Percentiles rank a stretch among this genome's conserved stretches.
phyloP scores from a whole-genome alignment of 768 basidiomycete species.

The Leucosporidium creatinivorum region DNA sequence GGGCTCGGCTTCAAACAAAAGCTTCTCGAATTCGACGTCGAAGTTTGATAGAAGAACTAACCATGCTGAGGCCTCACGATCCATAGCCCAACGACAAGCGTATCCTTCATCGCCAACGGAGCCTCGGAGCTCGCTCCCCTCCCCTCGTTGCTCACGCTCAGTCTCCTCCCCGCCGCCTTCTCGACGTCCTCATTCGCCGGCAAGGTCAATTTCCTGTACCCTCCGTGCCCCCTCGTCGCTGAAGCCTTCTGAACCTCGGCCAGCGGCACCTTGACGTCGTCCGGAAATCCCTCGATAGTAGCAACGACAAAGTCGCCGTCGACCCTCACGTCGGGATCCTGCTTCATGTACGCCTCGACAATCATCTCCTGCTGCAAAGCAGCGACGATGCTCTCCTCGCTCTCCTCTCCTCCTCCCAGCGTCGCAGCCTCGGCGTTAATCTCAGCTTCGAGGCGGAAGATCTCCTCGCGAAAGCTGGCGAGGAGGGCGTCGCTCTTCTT shows the following conservation, averaged over 20 bases:
- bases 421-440: neutral
- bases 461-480: constrained; percentile 7
- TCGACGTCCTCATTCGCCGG: constrained; percentile 7
- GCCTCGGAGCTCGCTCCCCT: neutral
- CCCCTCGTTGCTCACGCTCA: neutral
- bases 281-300: constrained; percentile 27
- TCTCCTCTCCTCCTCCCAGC: neutral
- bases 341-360: constrained; percentile 20
- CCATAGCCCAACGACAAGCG: constrained; percentile 25
- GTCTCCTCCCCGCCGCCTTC: neutral
- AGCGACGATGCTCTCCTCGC: constrained; percentile 7
- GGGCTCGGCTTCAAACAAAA: too few species aligned
- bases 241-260: constrained; percentile 1
- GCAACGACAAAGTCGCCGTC: constrained; percentile 25
- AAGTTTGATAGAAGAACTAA: neutral
- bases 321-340: constrained; percentile 16
- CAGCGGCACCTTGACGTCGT: constrained; percentile 13
- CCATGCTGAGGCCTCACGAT: constrained; percentile 30
- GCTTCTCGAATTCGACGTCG: too few species aligned
- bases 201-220: constrained; percentile 8
- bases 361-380: constrained; percentile 26
- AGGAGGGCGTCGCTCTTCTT: constrained; percentile 18
- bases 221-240: constrained; percentile 4
- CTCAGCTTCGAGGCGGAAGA: constrained; percentile 11
- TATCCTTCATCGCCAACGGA: constrained; percentile 20